Evolutionary conservation across 345 rosid species (phyloP).

Genomic region (Eucalyptus urophylla): DNA sequence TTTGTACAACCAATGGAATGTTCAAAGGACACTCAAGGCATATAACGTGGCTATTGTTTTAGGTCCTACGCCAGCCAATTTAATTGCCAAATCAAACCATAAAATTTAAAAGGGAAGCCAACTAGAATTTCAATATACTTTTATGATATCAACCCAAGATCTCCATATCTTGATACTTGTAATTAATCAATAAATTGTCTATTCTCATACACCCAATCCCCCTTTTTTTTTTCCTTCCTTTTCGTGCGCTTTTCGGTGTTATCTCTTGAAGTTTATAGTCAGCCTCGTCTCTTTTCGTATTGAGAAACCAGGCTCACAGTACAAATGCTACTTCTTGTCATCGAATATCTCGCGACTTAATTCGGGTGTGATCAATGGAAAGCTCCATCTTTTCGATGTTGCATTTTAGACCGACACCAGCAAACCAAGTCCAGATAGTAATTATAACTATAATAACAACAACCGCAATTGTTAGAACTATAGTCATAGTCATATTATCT

Average conservation of each 20-base stretch:
- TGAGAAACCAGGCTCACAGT: rapidly evolving
- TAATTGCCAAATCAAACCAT: background rate
- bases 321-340: background rate
- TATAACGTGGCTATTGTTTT: background rate
- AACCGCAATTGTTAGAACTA: background rate
- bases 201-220: background rate
- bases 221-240: background rate
- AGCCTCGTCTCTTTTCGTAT: background rate
- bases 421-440: background rate
- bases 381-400: background rate
- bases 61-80: background rate
- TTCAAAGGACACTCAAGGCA: background rate
- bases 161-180: background rate
- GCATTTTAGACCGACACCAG: background rate
- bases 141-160: background rate
- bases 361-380: background rate
- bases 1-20: background rate
- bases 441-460: background rate
- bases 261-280: background rate
- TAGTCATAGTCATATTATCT: background rate
- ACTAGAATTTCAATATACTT: background rate
- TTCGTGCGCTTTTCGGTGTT: background rate
- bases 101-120: background rate
- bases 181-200: background rate
- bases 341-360: background rate